Percentiles rank a stretch among this genome's conserved stretches.
Conservation (phyloP, 2,329 filamentous ascomycete species). For the Colletotrichum spinosum region DNA sequence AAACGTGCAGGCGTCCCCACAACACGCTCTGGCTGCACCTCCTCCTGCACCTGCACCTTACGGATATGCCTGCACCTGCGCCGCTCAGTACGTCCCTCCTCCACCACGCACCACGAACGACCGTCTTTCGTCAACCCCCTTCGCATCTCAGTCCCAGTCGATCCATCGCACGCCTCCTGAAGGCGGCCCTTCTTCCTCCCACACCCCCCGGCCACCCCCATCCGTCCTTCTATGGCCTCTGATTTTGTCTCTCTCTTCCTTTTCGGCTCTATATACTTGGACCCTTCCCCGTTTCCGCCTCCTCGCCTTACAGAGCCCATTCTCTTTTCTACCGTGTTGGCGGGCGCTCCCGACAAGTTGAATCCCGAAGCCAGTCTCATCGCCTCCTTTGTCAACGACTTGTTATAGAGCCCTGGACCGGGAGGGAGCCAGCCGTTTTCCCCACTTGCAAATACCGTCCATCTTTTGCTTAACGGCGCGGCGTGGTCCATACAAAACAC, state of each 20-base stretch:
- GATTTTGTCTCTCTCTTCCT: background rate
- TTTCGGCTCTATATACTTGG: conserved; percentile 31
- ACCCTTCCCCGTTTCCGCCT: conserved; percentile 31
- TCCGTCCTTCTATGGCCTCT: background rate
- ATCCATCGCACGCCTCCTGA: conserved; percentile 3
- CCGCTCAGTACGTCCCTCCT: no score
- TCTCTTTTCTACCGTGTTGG: conserved; percentile 29
- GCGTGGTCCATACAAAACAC: conserved; percentile 7
- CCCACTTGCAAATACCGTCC: conserved; percentile 7
- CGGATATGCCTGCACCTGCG: no score
- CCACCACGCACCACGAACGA: no score
- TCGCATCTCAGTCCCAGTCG: no score
- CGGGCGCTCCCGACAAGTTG: conserved; percentile 36
- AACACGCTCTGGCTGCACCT: conserved; percentile 3
- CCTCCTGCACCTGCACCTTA: background rate
- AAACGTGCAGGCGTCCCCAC: conserved; percentile 33
- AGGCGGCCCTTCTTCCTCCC: conserved; percentile 3
- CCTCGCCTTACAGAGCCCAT: conserved; percentile 10
- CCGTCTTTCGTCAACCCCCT: no score
- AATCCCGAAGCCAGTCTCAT: conserved; percentile 17
- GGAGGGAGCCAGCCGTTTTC: conserved; percentile 14
- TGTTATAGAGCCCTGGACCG: conserved; percentile 2
- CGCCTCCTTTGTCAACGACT: conserved; percentile 20
- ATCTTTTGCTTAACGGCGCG: background rate
- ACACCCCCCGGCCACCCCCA: no score